Percentiles rank a stretch among this genome's conserved stretches.
Conservation (phyloP, 768 basidiomycete species). For the Suillus subaureus region DNA sequence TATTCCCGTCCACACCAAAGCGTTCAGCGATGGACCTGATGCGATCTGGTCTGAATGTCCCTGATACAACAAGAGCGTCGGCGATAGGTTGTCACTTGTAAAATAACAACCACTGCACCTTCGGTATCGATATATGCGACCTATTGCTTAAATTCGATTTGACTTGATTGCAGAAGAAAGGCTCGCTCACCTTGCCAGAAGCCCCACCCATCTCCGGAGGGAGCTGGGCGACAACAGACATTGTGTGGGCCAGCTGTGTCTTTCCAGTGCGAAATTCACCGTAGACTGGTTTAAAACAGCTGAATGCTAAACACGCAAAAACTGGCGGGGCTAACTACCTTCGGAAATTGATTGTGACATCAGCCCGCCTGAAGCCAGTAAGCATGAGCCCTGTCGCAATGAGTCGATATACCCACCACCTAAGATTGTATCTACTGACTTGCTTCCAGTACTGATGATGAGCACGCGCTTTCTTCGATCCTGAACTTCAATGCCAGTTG, state of each 20-base stretch:
- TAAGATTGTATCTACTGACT: constrained; percentile 84
- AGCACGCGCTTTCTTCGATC: constrained; percentile 82
- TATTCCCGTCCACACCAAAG: constrained; percentile 88
- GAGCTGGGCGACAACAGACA: constrained; percentile 89
- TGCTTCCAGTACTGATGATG: constrained; percentile 90
- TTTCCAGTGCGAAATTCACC: constrained; percentile 97
- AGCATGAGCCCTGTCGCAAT: background rate
- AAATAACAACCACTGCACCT: constrained; percentile 39
- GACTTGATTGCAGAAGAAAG: background rate
- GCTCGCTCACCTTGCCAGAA: constrained; percentile 67
- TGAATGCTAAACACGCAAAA: background rate
- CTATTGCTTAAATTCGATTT: constrained; percentile 34
- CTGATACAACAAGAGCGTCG: constrained; percentile 39
- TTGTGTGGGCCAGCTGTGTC: constrained; percentile 94
- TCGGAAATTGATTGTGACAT: constrained; percentile 95
- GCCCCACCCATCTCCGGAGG: constrained; percentile 91
- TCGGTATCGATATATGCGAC: constrained; percentile 94
- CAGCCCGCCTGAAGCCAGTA: constrained; percentile 62
- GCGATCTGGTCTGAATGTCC: constrained; percentile 95
- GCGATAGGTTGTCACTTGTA: constrained; percentile 12
- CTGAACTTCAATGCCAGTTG: constrained; percentile 89
- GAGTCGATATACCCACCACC: constrained; percentile 57
- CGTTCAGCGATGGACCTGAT: constrained; percentile 89
- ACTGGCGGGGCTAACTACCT: constrained; percentile 43
- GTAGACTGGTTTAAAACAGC: constrained; percentile 59